Evolutionary conservation across 208 protist species (phyloP), one percentile per base, ranked within the genome.

Genomic region (Crithidia bombi): DNA sequence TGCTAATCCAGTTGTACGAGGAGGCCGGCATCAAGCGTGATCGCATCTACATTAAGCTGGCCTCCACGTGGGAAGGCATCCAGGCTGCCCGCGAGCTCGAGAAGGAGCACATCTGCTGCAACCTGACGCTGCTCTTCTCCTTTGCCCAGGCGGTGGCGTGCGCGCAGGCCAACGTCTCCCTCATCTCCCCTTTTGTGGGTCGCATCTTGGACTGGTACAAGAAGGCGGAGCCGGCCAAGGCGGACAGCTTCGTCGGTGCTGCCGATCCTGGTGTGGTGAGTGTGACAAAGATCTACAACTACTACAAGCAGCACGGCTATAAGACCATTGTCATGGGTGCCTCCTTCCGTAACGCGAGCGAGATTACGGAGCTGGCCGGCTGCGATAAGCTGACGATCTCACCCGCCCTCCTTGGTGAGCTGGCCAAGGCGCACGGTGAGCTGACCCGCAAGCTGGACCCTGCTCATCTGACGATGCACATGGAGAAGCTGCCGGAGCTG

Each of bases 161-260:
- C 76, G 98, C 98, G 14, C 94, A 99, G 78, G 97, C 95, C 0
- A 73, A 78, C 28, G 97, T 96, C 33, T 93, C 97, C 2, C 90
- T 99, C 33, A 98, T 99, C 74, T 98, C 96, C 23, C 98, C 98
- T 14, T 99, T 99, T 35, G 94, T 98, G 19, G 97, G 98, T 55
- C 94, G 98, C 69, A 99, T 99, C 66, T 90, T 98, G 0, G 98
- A 99, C 79, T 99, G 94, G 85, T 91, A 97, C 87, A 97, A 98
- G 86, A 86, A 85, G 78, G 66, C 69, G 14, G 39, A 91, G 43
- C 78, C 79, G 12, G 55, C 82, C 50, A 73, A 65, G 63, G 83
- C 75, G 21, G 78, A 75, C 30, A 78, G 51, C 19, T 98, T 92
- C 62, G 41, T 84, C 38, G 83, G 92, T 30, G 81, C 47, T 9